Evolutionary conservation across 129 eudicot genomes (phyloP).

Genomic region (Helianthus tuberosus): DNA sequence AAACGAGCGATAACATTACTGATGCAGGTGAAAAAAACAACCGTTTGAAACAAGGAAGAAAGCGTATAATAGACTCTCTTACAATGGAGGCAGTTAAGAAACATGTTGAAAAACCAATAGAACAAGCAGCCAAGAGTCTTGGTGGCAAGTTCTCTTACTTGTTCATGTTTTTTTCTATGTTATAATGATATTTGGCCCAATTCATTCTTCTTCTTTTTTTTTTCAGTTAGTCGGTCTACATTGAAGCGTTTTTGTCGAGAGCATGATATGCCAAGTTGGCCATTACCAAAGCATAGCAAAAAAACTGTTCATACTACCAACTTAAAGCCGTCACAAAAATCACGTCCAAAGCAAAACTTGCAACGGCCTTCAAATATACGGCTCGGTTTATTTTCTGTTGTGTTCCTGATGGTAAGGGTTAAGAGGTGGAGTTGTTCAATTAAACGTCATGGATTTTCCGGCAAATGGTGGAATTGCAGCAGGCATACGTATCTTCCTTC

Average conservation of each 20-base stretch:
- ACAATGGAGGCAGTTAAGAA: slow-evolving; percentile 4
- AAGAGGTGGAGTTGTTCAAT: slow-evolving; percentile 20
- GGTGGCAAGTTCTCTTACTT: slow-evolving; percentile 9
- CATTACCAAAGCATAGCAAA: slow-evolving; percentile 16
- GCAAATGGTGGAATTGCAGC: slow-evolving; percentile 8
- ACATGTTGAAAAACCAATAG: slow-evolving; percentile 10
- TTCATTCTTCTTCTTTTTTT: neutral
- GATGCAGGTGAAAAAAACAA: slow-evolving; percentile 9
- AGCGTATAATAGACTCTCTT: slow-evolving; percentile 9
- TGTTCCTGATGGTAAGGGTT: slow-evolving; percentile 9
- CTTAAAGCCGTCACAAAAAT: neutral
- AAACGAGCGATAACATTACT: neutral
- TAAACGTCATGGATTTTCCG: slow-evolving; percentile 2
- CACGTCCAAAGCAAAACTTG: neutral
- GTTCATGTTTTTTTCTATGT: neutral
- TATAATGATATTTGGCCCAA: neutral
- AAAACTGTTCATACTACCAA: neutral
- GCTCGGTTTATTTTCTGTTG: neutral
- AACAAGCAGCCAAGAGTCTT: slow-evolving; percentile 12
- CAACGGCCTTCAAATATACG: neutral
- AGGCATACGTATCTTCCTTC: slow-evolving; percentile 4
- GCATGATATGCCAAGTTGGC: slow-evolving; percentile 12
- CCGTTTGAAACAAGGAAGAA: slow-evolving; percentile 7
- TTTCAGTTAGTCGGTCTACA: slow-evolving; percentile 26
- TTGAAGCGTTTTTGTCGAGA: too few species aligned